Evolutionary conservation across 164 flowering plant genomes (phyloP).

Genomic region (Magnolia kwangsiensis): DNA sequence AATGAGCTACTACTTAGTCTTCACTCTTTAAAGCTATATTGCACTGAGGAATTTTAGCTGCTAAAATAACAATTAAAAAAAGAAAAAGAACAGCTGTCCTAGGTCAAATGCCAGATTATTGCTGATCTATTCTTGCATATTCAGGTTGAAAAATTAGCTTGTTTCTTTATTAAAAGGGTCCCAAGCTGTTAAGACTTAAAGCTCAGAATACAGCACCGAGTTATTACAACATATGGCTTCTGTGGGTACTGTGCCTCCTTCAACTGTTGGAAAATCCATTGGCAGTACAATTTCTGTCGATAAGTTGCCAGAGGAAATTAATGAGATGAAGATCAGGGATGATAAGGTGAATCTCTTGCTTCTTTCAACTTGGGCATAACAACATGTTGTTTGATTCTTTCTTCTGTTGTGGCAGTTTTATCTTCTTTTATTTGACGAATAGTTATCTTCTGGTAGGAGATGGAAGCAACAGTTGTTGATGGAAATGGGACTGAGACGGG

Average conservation of each 20-base stretch:
- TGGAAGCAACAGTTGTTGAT: constrained; percentile 68
- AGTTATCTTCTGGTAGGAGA: constrained; percentile 34
- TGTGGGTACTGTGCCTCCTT: constrained; percentile 30
- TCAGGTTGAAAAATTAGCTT: neutral
- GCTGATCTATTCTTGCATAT: neutral
- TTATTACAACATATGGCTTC: constrained; percentile 35
- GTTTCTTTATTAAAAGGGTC: neutral
- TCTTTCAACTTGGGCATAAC: neutral
- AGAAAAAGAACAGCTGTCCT: neutral
- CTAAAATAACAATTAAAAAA: neutral
- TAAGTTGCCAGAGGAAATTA: constrained; percentile 61
- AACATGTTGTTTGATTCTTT: neutral
- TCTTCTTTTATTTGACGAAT: neutral
- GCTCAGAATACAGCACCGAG: neutral
- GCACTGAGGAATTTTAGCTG: neutral
- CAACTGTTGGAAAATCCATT: constrained; percentile 28
- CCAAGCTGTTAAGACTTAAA: neutral
- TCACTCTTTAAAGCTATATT: neutral
- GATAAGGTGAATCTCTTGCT: constrained; percentile 40
- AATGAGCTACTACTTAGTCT: neutral
- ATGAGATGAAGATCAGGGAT: constrained; percentile 68
- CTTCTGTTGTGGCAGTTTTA: neutral
- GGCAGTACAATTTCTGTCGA: constrained; percentile 42
- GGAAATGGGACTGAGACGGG: constrained; percentile 78
- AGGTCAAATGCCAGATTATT: neutral